Conservation (phyloP, 768 basidiomycete species). For the Tulasnella sp. region DNA sequence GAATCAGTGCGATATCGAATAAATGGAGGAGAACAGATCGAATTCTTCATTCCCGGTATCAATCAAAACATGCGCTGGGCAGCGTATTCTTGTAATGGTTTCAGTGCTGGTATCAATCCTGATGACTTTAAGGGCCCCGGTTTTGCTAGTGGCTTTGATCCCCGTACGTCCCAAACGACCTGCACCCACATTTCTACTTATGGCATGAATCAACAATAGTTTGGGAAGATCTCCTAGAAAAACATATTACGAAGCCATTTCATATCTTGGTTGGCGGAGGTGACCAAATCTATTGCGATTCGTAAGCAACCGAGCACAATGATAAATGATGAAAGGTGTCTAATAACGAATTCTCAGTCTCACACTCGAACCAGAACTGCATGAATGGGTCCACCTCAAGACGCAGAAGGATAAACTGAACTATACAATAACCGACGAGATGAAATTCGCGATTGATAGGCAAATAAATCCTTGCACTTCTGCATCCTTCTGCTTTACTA, state of each 20-base stretch:
- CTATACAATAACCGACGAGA: conserved; percentile 54
- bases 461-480: conserved; percentile 20
- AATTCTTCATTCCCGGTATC: conserved; percentile 72
- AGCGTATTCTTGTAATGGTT: conserved; percentile 77
- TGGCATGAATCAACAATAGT: no score
- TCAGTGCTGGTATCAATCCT: conserved; percentile 78
- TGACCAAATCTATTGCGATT: conserved; percentile 82
- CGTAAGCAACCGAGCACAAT: conserved; percentile 30
- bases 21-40: conserved; percentile 62
- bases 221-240: conserved; percentile 82
- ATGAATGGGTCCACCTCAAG: conserved; percentile 61
- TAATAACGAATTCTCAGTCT: conserved; percentile 33
- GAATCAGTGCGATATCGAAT: conserved; percentile 54
- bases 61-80: conserved; percentile 86
- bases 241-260: conserved; percentile 68
- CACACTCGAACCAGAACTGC: conserved; percentile 76
- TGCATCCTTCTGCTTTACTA: not conserved
- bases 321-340: not conserved
- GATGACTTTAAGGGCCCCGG: conserved; percentile 75
- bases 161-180: conserved; percentile 21
- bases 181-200: not conserved
- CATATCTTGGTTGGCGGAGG: conserved; percentile 91
- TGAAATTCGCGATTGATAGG: conserved; percentile 63
- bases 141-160: conserved; percentile 72
- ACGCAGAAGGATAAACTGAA: conserved; percentile 46